Base-by-base conservation (phyloP, 495 filamentous ascomycete species). In the Pyronema domesticum region DNA sequence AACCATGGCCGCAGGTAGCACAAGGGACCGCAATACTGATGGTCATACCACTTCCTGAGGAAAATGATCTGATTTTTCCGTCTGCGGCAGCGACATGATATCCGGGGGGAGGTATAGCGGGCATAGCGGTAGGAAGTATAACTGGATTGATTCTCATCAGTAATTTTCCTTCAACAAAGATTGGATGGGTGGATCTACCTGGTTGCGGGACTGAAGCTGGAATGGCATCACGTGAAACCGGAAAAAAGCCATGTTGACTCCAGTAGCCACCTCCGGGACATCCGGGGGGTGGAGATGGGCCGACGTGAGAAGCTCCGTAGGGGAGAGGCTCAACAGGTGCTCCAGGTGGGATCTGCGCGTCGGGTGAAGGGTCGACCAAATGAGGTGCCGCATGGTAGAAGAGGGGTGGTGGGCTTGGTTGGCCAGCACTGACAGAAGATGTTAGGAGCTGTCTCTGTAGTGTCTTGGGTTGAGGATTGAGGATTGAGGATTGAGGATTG, bases 371-470 rank as follows among this genome's bases (percentile, higher is more conserved):
- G 19, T 63, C 60, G 30, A 63, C 53, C 15, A 59, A 63, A 17
- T 63, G 39, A 37, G 60, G 60, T 15, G 60, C 51, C 30, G 60
- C 55, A 50, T 63, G 60, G 53, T 63, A 62, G 46, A 63, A 63
- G 52, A 63, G 35, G 44, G 60, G 60, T 43, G 60, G 59, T 10
- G 53, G 57, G 18, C 39, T 37, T 30, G 56, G 59, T 15, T 47
- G 53, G 15, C 60, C 60, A 15, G 46, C 40, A 23, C 60, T 63
- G 40, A 47, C n/a, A 15, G 48, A 13, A 10, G 18, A 15, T 47
- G 14, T n/a, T 47, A n/a, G 23, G 2, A 15, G 45, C 23, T 51
- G 18, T 51, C 23, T n/a, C 9, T 9, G 3, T 36, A 9, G 11
- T 10, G 1, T 51, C 17, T n/a, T 13, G 13, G 13, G 3, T 6